These are phyloP conservation scores for Exophiala calicioides DNA, from an alignment of 2,329 filamentous ascomycete genomes.

Conservation along the genomic window DNA sequence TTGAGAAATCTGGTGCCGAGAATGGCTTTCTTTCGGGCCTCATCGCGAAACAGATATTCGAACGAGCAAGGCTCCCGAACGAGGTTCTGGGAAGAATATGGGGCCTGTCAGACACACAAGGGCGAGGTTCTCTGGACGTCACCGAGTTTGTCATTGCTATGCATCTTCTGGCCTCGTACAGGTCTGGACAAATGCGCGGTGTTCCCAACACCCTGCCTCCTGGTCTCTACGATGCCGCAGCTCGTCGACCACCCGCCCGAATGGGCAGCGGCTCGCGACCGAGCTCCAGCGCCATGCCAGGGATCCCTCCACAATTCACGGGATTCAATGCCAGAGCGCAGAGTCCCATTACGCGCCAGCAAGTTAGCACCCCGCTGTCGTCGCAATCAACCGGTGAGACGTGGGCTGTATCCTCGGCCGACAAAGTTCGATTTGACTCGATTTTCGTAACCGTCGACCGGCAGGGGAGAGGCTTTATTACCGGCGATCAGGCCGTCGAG, in stretches of 20 bases:
- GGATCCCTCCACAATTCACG: slow-evolving; percentile 81
- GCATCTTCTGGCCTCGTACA: slow-evolving; percentile 91
- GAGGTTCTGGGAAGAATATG: slow-evolving; percentile 93
- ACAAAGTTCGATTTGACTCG: slow-evolving; percentile 84
- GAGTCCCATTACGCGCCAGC: slow-evolving; percentile 58
- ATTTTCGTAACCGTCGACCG: slow-evolving; percentile 86
- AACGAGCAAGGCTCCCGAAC: slow-evolving; percentile 85
- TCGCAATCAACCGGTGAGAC: slow-evolving; percentile 63
- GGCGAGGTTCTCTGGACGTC: slow-evolving; percentile 79
- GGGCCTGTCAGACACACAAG: slow-evolving; percentile 91
- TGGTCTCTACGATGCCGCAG: slow-evolving; percentile 86
- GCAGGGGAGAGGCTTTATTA: slow-evolving; percentile 76
- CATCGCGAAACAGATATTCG: slow-evolving; percentile 89
- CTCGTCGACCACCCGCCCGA: slow-evolving; percentile 61
- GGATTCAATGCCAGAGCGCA: slow-evolving; percentile 61
- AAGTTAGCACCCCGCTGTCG: slow-evolving; percentile 53
- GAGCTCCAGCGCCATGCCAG: slow-evolving; percentile 58
- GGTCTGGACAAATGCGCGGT: slow-evolving; percentile 75
- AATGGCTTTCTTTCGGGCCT: slow-evolving; percentile 72
- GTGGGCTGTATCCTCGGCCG: slow-evolving; percentile 79
- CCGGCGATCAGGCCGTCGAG: slow-evolving; percentile 87
- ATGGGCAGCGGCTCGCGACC: slow-evolving; percentile 55
- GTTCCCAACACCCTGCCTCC: slow-evolving; percentile 80
- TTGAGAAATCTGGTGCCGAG: slow-evolving; percentile 81
- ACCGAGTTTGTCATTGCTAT: slow-evolving; percentile 98